These are phyloP conservation scores for Scorias spongiosa DNA, from an alignment of 2,329 filamentous ascomycete species.

Conservation along the genomic window DNA sequence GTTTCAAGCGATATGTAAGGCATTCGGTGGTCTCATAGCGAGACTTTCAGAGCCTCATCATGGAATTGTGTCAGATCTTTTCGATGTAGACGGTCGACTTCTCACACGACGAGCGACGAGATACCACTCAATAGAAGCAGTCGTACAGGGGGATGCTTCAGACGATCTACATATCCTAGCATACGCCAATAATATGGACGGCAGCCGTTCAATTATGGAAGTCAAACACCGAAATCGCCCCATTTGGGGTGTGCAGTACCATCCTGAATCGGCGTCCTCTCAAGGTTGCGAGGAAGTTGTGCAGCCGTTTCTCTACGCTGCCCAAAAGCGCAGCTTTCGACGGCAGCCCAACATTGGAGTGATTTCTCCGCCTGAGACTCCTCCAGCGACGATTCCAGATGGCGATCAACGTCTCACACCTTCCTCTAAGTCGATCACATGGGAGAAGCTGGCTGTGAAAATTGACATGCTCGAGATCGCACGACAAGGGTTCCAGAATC, in stretches of 20 bases:
- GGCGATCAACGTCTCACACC: background rate
- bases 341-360: background rate
- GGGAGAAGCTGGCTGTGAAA: slow-evolving; percentile 1
- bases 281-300: slow-evolving; percentile 62
- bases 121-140: slow-evolving; percentile 51
- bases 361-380: background rate
- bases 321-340: slow-evolving; percentile 10
- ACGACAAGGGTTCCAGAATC: background rate
- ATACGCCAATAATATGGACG: slow-evolving; percentile 29
- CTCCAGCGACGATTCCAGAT: background rate
- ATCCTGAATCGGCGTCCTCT: slow-evolving; percentile 80
- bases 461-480: background rate
- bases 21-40: slow-evolving; percentile 51
- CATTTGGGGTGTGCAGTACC: slow-evolving; percentile 80
- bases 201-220: slow-evolving; percentile 54
- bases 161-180: slow-evolving; percentile 27
- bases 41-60: slow-evolving; percentile 61
- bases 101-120: slow-evolving; percentile 51
- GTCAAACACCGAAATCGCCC: slow-evolving; percentile 53
- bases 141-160: slow-evolving; percentile 24
- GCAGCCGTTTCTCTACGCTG: slow-evolving; percentile 50
- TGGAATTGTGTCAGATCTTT: slow-evolving; percentile 59
- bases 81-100: slow-evolving; percentile 55
- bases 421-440: background rate
- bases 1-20: slow-evolving; percentile 64